Percentiles rank a stretch among this genome's conserved stretches.
Evolutionary conservation across 306 rosid species (phyloP).

Genomic region (Betula pendula): DNA sequence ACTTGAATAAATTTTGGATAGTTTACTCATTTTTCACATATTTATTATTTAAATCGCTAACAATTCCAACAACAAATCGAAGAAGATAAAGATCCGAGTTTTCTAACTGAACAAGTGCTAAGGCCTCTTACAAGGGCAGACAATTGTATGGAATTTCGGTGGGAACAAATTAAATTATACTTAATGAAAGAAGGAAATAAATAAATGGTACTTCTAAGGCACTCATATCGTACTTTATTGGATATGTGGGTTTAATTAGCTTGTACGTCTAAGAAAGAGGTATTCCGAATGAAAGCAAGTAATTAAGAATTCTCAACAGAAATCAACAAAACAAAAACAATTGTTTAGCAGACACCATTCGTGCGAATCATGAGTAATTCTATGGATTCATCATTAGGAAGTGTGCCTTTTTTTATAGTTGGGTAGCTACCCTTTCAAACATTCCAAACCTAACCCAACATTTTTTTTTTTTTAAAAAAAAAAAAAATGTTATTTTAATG

Average conservation of each 20-base stretch:
- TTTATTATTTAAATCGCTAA: no score
- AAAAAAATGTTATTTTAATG: not conserved
- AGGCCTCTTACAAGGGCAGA: no score
- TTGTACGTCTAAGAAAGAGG: not conserved
- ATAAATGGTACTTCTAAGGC: not conserved
- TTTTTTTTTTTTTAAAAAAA: not conserved
- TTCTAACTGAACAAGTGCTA: no score
- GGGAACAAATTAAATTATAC: no score
- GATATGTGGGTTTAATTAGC: not conserved
- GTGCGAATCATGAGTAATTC: not conserved
- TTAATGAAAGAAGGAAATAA: not conserved
- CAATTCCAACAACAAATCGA: no score
- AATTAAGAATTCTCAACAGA: not conserved
- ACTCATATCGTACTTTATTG: not conserved
- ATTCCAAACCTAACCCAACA: conserved; percentile 8
- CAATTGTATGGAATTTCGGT: no score
- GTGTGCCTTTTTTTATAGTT: not conserved
- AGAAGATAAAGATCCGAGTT: no score
- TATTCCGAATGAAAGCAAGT: not conserved
- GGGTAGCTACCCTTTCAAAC: not conserved
- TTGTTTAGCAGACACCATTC: not conserved
- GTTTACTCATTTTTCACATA: no score
- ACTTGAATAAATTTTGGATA: no score
- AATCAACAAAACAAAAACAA: not conserved
- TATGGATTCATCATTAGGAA: not conserved